Evolutionary conservation across 108 stramenopile species (phyloP).

Genomic region (Nitzschia sp.): DNA sequence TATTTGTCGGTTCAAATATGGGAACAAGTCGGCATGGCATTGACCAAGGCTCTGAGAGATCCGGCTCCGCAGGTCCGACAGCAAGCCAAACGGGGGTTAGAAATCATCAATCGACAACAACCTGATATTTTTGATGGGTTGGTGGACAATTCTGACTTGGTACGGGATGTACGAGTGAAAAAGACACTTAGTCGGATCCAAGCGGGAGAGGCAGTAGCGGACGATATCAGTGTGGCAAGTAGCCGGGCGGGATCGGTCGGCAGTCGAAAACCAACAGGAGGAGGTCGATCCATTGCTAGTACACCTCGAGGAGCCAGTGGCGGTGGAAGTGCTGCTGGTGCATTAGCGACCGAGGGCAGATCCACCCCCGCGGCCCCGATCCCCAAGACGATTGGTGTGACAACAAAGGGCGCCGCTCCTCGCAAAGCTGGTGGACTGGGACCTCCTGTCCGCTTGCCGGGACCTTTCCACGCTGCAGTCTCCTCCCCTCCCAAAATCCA

Average conservation of each 20-base stretch:
- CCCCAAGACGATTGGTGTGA: conserved; percentile 33
- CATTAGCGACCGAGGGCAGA: neutral
- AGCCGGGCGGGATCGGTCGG: conserved; percentile 37
- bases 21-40: conserved; percentile 55
- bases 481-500: conserved; percentile 1
- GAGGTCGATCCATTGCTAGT: neutral
- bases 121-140: conserved; percentile 60
- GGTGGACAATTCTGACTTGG: conserved; percentile 31
- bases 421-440: conserved; percentile 17
- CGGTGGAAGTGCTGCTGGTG: neutral
- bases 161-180: conserved; percentile 45
- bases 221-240: conserved; percentile 43
- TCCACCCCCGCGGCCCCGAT: neutral
- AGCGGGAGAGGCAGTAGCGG: conserved; percentile 25
- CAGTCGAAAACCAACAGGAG: conserved; percentile 7
- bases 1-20: conserved; percentile 54
- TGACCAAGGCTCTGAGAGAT: conserved; percentile 64
- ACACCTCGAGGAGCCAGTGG: neutral
- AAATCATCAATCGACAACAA: conserved; percentile 44
- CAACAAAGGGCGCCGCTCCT: neutral
- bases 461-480: conserved; percentile 1
- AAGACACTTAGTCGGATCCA: conserved; percentile 57
- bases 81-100: conserved; percentile 57
- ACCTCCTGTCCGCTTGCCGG: conserved; percentile 26
- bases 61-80: conserved; percentile 64